Evolutionary conservation across 2,329 filamentous ascomycete species (phyloP), one percentile per base, ranked within the genome.

Genomic region (Tympanopsis confertula): DNA sequence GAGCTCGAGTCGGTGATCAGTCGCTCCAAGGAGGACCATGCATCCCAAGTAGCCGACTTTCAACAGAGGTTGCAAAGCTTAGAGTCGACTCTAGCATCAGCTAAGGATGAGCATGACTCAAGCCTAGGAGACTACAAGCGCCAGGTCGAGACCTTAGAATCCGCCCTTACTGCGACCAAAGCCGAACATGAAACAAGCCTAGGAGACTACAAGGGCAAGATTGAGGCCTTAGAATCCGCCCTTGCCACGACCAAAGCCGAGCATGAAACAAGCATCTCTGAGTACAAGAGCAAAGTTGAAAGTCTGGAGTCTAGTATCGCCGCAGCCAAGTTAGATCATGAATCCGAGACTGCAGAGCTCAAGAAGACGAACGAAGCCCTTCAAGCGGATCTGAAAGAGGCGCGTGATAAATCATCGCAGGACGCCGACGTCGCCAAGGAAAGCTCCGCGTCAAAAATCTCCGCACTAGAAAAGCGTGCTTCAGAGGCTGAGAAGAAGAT

Each of bases 151-250:
- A 10, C 12, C 7, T 15, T 33, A 18, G 12, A 33, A 15, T 33
- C 30, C 15, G 15, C 10, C 12, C 30, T 33, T 17, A 15, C 7
- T 18, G 17, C 7, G 7, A 15, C 30, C 30, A 10, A 33, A 17
- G 30, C 10, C 7, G 10, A 18, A 33, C 30, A 33, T 18, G 30
- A 10, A 33, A 15, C 10, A 7, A 15, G 17, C 10, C 10, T 33
- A 12, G 30, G 10, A 12, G 30, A 33, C 30, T 18, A 12, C 7
- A 33, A 15, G 17, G 65, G 69, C 37, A 64, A 69, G 47, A 55
- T 56, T 20, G 54, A 58, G 5, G 68, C 64, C 41, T 48, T 54
- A 33, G 56, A 53, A 35, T 46, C 45, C 3, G 40, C 7, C n/a
- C 7, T 14, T 15, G n/a, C 10, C n/a, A 19, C n/a, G 19, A 14